These are phyloP conservation scores for Podaxis mareebaensis DNA, from an alignment of 768 basidiomycete species.

Conservation along the genomic window DNA sequence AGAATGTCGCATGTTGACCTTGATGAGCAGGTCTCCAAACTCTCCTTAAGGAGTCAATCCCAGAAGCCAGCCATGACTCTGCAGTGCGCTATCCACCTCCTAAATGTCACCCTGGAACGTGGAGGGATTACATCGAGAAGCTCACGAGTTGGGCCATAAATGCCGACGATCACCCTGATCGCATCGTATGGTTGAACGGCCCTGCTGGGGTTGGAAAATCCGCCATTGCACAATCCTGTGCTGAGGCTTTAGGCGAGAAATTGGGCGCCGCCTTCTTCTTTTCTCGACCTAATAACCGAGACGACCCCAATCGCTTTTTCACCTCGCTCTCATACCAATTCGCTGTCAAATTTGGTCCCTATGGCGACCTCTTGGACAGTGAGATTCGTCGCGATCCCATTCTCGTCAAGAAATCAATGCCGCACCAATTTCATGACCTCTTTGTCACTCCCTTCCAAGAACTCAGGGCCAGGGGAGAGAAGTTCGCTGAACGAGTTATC, in stretches of 20 bases:
- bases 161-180: not conserved
- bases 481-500: not conserved
- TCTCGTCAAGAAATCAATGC: not conserved
- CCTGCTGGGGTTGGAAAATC: slow-evolving; percentile 3
- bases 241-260: not conserved
- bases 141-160: not conserved
- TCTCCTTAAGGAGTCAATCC: too few species aligned
- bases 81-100: not conserved
- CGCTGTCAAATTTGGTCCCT: not conserved
- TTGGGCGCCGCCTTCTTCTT: slow-evolving; percentile 1
- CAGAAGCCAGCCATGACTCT: not conserved
- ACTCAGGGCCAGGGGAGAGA: not conserved
- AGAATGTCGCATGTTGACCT: too few species aligned
- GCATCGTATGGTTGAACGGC: not conserved
- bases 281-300: not conserved
- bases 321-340: slow-evolving; percentile 1
- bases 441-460: not conserved
- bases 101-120: not conserved
- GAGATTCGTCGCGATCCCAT: not conserved
- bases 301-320: not conserved
- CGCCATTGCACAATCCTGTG: not conserved
- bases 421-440: not conserved
- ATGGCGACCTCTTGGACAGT: not conserved
- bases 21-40: too few species aligned
- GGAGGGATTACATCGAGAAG: not conserved